These are phyloP conservation scores for Dissophora ornata DNA, from an alignment of 192 early-diverging fungal species.

Conservation along the genomic window DNA sequence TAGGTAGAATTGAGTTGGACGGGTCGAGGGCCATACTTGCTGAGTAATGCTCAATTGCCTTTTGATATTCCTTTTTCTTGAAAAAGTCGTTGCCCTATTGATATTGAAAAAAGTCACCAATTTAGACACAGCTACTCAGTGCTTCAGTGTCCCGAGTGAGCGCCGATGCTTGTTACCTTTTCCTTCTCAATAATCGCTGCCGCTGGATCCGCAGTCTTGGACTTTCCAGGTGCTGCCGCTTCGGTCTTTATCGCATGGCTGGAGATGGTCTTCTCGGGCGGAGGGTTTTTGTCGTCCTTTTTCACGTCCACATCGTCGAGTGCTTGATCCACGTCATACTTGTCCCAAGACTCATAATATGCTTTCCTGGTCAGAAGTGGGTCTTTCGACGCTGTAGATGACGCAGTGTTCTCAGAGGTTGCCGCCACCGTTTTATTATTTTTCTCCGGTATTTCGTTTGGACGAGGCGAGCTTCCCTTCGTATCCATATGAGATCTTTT, in stretches of 20 bases:
- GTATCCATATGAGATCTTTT: not conserved
- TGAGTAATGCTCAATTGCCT: conserved; percentile 73
- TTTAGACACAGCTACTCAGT: not conserved
- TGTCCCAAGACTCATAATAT: conserved; percentile 33
- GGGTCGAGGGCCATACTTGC: conserved; percentile 72
- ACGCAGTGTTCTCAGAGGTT: not conserved
- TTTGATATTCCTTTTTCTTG: conserved; percentile 63
- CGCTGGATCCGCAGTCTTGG: not conserved
- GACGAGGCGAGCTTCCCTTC: not conserved
- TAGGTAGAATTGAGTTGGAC: conserved; percentile 64
- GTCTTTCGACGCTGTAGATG: not conserved
- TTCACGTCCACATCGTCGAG: conserved; percentile 8
- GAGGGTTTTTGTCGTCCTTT: not conserved
- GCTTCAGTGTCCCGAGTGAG: not conserved
- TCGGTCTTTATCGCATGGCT: not conserved
- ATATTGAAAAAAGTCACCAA: not conserved
- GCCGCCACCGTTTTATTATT: not conserved
- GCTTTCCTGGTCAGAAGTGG: conserved; percentile 8
- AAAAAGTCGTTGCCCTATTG: conserved; percentile 27
- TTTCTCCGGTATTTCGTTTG: conserved; percentile 1
- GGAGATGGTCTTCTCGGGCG: not conserved
- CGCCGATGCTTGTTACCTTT: conserved; percentile 11
- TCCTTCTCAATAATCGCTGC: conserved; percentile 36
- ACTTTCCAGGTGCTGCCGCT: not conserved
- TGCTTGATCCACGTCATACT: conserved; percentile 29